Evolutionary conservation across 164 flowering plant species (phyloP), one percentile per base, ranked within the genome.

Genomic region (Aristolochia californica): DNA sequence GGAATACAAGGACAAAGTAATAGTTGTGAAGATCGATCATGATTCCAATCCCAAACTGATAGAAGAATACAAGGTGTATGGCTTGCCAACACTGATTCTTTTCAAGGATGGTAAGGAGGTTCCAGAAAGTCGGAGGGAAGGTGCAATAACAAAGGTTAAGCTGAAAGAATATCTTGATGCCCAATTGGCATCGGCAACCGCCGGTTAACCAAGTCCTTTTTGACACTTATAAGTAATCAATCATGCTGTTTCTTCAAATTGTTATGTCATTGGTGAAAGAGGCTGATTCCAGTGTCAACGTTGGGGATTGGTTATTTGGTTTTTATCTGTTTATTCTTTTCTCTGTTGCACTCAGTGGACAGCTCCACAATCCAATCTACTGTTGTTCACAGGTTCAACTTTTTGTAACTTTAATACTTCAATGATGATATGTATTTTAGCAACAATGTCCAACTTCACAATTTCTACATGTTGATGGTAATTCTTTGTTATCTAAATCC

Each of bases 81-180:
- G 96, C 45, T 72, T 88, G 68, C 96, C 96, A 4, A 61, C 80
- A 54, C 61, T 85, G 61, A 83, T 88, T 68, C 67, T 88, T 44
- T 88, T 88, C 74, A 78, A 79, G 72, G 68, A 84, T 58, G 96
- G 96, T n/a, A 40, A 73, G 64, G 96, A 82, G 77, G 77, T 88
- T 63, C 77, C 83, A 18, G 77, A 69, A 23, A 88, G 96, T 76
- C 74, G 87, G 53, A 78, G 83, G 65, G 93, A 88, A 80, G 96
- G 96, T 52, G 96, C 93, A 13, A 80, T 88, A 52, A 80, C 88
- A 48, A 88, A 88, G 68, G 72, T 23, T 7, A 88, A 85, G 70
- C 83, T 88, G 20, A 77, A 81, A 56, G 88, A 82, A 56, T 84
- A 83, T 59, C 40, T 88, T 22, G 87, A 88, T 62, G 45, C 71